Percentiles rank a stretch among this genome's conserved stretches.
Evolutionary conservation across 2,329 filamentous ascomycete genomes (phyloP).

Genomic region (Fusarium sp.): DNA sequence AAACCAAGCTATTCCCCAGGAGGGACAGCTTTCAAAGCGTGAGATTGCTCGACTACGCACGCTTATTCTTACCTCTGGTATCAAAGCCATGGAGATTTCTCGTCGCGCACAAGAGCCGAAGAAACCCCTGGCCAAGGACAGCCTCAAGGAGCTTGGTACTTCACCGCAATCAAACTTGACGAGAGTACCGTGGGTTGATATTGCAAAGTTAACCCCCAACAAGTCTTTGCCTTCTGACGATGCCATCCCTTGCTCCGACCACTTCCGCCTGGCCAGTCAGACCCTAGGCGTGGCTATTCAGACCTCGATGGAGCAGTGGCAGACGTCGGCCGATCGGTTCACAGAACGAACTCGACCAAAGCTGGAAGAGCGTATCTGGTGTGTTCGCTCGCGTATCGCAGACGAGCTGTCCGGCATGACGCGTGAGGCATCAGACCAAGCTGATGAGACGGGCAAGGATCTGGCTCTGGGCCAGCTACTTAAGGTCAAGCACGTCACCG

Average conservation of each 20-base stretch:
- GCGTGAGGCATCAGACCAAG: conserved; percentile 79
- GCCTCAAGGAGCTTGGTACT: conserved; percentile 42
- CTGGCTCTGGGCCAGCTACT: conserved; percentile 83
- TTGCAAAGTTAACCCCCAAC: conserved; percentile 60
- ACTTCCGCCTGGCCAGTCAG: conserved; percentile 68
- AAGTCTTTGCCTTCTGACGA: conserved; percentile 53
- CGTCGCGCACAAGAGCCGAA: conserved; percentile 71
- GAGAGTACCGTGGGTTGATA: conserved; percentile 59
- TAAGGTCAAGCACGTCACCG: conserved; percentile 84
- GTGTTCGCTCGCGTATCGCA: conserved; percentile 63
- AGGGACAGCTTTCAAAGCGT: conserved; percentile 68
- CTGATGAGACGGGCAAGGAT: conserved; percentile 83
- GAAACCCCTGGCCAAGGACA: conserved; percentile 53
- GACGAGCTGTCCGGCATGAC: conserved; percentile 73
- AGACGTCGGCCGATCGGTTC: conserved; percentile 72
- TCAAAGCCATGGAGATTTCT: conserved; percentile 88
- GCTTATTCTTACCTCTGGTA: conserved; percentile 85
- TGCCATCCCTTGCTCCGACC: conserved; percentile 59
- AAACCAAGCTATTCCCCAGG: conserved; percentile 58
- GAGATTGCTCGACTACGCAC: conserved; percentile 86
- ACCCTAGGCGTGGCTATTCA: conserved; percentile 65
- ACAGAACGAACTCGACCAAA: conserved; percentile 68
- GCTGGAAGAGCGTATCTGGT: conserved; percentile 65
- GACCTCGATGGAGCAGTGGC: conserved; percentile 69
- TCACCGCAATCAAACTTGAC: conserved; percentile 40